These are phyloP conservation scores for Moricandia moricandioides DNA, from an alignment of 345 rosid genomes.

Conservation along the genomic window DNA sequence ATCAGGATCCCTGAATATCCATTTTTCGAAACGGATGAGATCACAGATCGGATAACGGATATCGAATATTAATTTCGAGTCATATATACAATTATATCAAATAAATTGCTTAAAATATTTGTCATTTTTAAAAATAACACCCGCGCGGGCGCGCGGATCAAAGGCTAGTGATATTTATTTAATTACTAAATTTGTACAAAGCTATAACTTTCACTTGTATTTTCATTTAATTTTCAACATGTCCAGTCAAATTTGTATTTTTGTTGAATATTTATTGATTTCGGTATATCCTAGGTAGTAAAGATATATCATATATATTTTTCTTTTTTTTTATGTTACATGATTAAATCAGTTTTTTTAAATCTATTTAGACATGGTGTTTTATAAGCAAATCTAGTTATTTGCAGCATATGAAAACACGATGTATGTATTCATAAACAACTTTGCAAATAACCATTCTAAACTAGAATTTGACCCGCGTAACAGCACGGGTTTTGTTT, in stretches of 20 bases:
- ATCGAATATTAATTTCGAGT: no score
- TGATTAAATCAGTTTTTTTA: neutral
- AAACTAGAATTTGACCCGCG: no score
- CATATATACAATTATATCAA: no score
- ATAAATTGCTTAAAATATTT: no score
- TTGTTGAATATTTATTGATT: constrained; percentile 6
- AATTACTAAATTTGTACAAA: constrained; percentile 1
- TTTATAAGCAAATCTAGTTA: neutral
- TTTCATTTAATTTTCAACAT: neutral
- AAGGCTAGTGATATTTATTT: neutral
- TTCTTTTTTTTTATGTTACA: neutral
- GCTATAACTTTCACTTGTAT: neutral
- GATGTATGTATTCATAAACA: neutral
- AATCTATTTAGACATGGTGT: neutral
- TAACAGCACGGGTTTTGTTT: no score
- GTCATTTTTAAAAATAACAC: no score
- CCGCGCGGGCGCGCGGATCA: no score
- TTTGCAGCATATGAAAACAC: neutral
- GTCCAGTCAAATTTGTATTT: neutral
- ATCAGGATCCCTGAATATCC: no score
- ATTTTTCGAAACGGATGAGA: no score
- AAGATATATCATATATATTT: neutral
- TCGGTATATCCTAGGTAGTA: constrained; percentile 1
- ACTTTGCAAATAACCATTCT: neutral
- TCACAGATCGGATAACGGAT: no score